Conservation (phyloP, 306 rosid genomes). For the Spatholobus suberectus region DNA sequence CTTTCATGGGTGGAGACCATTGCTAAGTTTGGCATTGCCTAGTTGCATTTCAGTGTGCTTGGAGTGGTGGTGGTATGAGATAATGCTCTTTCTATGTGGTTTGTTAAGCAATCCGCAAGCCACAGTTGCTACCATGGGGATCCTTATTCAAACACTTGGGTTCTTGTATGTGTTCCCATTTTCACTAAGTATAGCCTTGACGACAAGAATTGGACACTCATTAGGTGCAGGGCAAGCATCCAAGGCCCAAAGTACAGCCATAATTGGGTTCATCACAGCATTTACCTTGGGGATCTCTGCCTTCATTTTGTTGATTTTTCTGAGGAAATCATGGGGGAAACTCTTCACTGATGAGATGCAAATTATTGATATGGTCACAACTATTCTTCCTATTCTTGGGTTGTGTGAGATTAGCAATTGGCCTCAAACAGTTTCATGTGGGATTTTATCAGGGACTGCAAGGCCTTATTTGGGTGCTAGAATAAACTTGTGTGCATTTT, state of each 20-base stretch:
- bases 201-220: conserved; percentile 81
- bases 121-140: conserved; percentile 91
- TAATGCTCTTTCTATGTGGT: conserved; percentile 87
- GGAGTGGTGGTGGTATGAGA: conserved; percentile 99
- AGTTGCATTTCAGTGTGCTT: conserved; percentile 80
- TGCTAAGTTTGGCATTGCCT: conserved; percentile 74
- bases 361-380: conserved; percentile 63
- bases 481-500: conserved; percentile 83
- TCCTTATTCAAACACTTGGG: conserved; percentile 87
- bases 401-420: conserved; percentile 78
- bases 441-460: conserved; percentile 78
- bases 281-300: conserved; percentile 54
- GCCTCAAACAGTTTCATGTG: conserved; percentile 86
- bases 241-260: conserved; percentile 62
- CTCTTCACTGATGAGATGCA: conserved; percentile 75
- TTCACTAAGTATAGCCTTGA: conserved; percentile 63
- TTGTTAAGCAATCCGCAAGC: conserved; percentile 71
- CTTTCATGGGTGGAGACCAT: conserved; percentile 70
- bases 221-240: conserved; percentile 78
- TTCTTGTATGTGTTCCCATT: conserved; percentile 74
- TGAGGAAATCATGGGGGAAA: conserved; percentile 64
- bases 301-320: conserved; percentile 46
- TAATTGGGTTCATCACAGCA: conserved; percentile 65
- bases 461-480: conserved; percentile 82
- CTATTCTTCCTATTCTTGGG: conserved; percentile 74